These are phyloP conservation scores for Verticillium tricorpus DNA, from an alignment of 2,329 filamentous ascomycete species.

Conservation along the genomic window DNA sequence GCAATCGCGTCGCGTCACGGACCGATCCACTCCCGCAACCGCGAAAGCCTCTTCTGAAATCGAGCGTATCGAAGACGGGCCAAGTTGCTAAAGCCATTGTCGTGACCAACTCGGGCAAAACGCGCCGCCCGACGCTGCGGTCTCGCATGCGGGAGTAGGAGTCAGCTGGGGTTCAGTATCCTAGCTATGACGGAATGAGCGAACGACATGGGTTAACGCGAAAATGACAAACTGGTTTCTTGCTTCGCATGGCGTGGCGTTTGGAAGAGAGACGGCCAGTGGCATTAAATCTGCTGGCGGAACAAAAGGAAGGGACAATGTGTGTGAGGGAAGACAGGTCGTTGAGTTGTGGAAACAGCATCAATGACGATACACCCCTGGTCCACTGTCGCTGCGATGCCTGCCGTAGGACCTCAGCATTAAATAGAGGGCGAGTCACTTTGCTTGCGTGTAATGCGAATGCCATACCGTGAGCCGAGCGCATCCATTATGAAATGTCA, in stretches of 20 bases:
- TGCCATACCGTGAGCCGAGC: no score
- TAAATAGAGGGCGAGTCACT: no score
- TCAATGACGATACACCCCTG: no score
- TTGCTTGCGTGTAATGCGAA: no score
- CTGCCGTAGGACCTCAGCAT: no score
- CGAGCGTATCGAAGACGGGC: neutral
- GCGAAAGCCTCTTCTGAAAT: neutral
- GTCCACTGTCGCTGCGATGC: no score
- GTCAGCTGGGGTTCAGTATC: neutral
- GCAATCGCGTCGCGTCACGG: neutral
- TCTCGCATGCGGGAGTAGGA: neutral
- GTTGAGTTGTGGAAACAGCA: no score
- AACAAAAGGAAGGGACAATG: neutral
- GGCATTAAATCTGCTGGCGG: neutral
- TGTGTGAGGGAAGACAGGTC: no score
- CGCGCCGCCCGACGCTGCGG: neutral
- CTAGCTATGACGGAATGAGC: neutral
- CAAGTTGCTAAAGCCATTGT: neutral
- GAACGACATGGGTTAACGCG: neutral
- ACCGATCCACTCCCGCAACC: neutral
- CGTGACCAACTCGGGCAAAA: neutral
- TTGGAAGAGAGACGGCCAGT: neutral
- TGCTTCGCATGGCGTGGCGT: neutral
- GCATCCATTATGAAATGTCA: no score
- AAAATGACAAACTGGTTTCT: neutral